Evolutionary conservation across 1,139 yeast genomes (phyloP), one percentile per base, ranked within the genome.

Genomic region (Nakaseomyces bracarensis): DNA sequence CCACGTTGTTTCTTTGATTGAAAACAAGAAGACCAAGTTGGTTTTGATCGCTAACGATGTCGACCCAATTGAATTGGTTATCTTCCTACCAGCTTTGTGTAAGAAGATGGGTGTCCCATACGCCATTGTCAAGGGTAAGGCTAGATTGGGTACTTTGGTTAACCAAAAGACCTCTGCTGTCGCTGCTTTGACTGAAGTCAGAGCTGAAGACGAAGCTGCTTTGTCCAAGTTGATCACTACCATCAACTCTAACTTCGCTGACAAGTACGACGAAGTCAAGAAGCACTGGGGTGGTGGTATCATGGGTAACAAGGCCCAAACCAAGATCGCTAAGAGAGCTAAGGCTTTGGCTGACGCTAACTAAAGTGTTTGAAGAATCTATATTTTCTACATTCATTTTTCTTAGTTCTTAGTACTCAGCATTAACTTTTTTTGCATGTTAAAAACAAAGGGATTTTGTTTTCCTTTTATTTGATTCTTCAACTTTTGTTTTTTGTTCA

Each of bases 251-350:
- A 87, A 86, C 91, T 89, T 80, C 72, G 69, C 72, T 61, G 94
- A 84, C 66, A 85, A 86, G 74, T 85, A 81, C 81, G 96, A 89
- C 65, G 96, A 89, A 60, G 67, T 76, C 69, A 89, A 94, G 79
- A 86, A 85, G 75, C 95, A 86, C 82, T 89, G 97, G 97, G 97
- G 97, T 79, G 97, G 98, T 77, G 97, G 97, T 79, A 67, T 84
- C 70, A 75, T 91, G 77, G 96, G 97, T 69, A 74, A 84, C 61
- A 89, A 89, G 78, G 85, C 96, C 62, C 76, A 74, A 63, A 91
- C 78, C 61, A 83, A 81, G 74, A 68, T 65, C 50, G 78, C 67
- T 58, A 76, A 76, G 75, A 73, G 69, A 65, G 69, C 67, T 55
- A 69, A 68, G 66, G 71, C 68, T 55, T 18, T 30, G 34, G 57